Evolutionary conservation across 108 stramenopile species (phyloP).

Genomic region (Cylindrotheca fusiformis): DNA sequence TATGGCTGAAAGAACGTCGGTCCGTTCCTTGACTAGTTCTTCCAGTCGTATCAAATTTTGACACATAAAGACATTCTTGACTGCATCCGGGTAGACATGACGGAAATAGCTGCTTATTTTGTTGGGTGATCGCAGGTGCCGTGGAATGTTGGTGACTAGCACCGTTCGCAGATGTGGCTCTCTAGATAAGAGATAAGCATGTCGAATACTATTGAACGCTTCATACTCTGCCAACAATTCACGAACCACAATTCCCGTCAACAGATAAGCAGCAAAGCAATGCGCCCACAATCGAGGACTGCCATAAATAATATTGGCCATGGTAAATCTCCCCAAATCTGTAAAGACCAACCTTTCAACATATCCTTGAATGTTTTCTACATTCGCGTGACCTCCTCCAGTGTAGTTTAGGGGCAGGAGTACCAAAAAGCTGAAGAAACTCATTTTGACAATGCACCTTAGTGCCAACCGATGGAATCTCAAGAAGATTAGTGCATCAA

Average conservation of each 20-base stretch:
- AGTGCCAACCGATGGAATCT: slow-evolving; percentile 86
- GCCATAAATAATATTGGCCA: slow-evolving; percentile 81
- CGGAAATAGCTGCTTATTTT: slow-evolving; percentile 80
- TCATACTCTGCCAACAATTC: slow-evolving; percentile 85
- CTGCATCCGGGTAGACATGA: slow-evolving; percentile 87
- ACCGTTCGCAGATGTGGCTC: slow-evolving; percentile 88
- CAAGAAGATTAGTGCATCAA: slow-evolving; percentile 83
- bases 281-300: slow-evolving; percentile 85
- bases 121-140: slow-evolving; percentile 74
- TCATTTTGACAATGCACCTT: slow-evolving; percentile 88
- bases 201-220: slow-evolving; percentile 83
- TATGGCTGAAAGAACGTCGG: slow-evolving; percentile 56
- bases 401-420: slow-evolving; percentile 86
- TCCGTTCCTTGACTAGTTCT: slow-evolving; percentile 55
- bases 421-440: slow-evolving; percentile 79
- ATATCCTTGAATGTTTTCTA: slow-evolving; percentile 66
- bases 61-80: slow-evolving; percentile 81
- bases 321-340: slow-evolving; percentile 84
- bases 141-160: slow-evolving; percentile 82
- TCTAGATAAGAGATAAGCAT: slow-evolving; percentile 75
- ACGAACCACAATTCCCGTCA: slow-evolving; percentile 77
- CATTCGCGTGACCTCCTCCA: slow-evolving; percentile 75
- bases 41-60: slow-evolving; percentile 80
- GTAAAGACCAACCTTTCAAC: slow-evolving; percentile 72
- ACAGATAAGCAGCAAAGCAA: slow-evolving; percentile 83